These are phyloP conservation scores for Eucalyptus caleyi DNA, from an alignment of 345 rosid species.

Conservation along the genomic window DNA sequence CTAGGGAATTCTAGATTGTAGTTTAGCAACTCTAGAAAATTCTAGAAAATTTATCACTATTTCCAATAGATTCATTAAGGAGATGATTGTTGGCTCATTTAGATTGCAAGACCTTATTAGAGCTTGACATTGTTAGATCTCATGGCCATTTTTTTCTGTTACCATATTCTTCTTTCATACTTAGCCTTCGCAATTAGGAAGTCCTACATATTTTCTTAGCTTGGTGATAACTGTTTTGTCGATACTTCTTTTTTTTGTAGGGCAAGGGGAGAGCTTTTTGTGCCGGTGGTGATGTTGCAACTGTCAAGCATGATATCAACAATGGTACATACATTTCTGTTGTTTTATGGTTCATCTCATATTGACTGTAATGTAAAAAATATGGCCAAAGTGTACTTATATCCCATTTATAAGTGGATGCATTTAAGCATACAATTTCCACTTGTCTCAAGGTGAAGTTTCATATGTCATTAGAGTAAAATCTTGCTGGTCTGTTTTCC, in stretches of 20 bases:
- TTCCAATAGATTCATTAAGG: background rate
- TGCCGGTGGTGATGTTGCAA: conserved; percentile 75
- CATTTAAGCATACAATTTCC: background rate
- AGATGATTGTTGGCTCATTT: background rate
- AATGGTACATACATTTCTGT: background rate
- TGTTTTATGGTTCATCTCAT: background rate
- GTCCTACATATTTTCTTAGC: conserved; percentile 2
- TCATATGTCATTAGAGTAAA: background rate
- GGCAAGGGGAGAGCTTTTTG: conserved; percentile 81
- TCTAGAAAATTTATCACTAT: too few relatives aligned
- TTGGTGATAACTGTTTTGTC: conserved; percentile 43
- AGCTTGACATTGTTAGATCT: background rate
- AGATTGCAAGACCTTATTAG: background rate
- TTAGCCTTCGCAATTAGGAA: background rate
- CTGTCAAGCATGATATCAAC: conserved; percentile 31
- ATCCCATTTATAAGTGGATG: background rate
- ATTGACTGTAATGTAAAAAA: background rate
- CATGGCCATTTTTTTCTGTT: background rate
- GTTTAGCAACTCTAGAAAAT: too few relatives aligned
- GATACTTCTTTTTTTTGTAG: background rate
- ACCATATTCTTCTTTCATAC: background rate
- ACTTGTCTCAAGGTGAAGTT: background rate
- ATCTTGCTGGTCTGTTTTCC: too few relatives aligned
- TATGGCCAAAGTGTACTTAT: background rate
- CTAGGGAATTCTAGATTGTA: too few relatives aligned